Base-by-base conservation (phyloP, 108 stramenopile species). In the Cyclotella baltica region DNA sequence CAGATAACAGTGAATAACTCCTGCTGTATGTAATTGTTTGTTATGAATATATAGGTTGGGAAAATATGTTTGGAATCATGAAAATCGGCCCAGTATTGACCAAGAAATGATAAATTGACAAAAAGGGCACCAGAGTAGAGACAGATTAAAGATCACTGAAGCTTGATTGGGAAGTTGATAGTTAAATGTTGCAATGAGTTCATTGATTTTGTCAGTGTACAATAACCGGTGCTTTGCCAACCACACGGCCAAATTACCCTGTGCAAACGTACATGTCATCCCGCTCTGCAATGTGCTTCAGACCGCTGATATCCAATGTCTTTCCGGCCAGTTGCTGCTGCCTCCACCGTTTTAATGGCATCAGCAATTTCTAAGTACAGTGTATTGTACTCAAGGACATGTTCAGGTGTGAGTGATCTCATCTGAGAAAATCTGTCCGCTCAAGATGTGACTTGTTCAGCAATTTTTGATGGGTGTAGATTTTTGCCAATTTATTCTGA, bases 291-390 rank as follows among this genome's bases (percentile, higher is more conserved):
- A 9, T 29, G 29, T 8, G 4, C 58, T 30, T 30, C 11, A 6
- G 58, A 59, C 4, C 58, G 28, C 58, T 59, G 58, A 59, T 59
- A 59, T 4, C 58, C 58, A 30, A 30, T 29, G 18, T 59, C 18
- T 59, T 8, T 30, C 13, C 58, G 23, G 6, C 58, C 58, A n/a
- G n/a, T n/a, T 23, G 58, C 31, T 27, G 6, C 16, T 59, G 5
- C 6, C 2, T 23, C 58, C 4, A 28, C 28, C 8, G 58, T 28
- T 30, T 9, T 5, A 5, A 59, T 59, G 27, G 58, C 58, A 11
- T 18, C 8, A 6, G 29, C 30, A 6, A 30, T 59, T 30, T 59
- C 58, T 4, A 29, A 4, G 29, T 59, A 23, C 8, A 59, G 31
- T 30, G 4, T 11, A 4, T 30, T 3, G 58, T 59, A 59, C 6